Base-by-base conservation (phyloP, 129 eudicot genomes). In the Glebionis coronaria region DNA sequence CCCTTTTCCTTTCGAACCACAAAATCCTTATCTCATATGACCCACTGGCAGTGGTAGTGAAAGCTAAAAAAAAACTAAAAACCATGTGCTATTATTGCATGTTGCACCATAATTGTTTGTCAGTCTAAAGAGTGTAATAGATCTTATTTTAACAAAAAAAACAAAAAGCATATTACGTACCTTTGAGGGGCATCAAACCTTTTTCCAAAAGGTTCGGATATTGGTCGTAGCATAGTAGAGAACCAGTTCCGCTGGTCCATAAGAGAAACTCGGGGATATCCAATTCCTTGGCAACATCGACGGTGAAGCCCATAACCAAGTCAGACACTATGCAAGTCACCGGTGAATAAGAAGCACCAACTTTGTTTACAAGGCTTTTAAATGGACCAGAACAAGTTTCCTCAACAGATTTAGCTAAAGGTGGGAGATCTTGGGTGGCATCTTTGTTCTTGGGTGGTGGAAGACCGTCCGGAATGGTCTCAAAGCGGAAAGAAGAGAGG, bases 381-480 rank as follows among this genome's bases (percentile, higher is more conserved):
- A 81, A 81, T 12, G 79, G 76, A 25, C 5, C 76, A 31, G 49
- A 38, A 11, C 56, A 49, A 29, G 44, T 61, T 23, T 68, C 77
- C 5, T 57, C 60, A 12, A 61, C 0, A 47, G 82, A 56, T 11
- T 70, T 59, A 9, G 67, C 56, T 31, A 81, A 31, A 62, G 79
- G 9, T 0, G 71, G 27, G 31, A 77, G 44, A 5, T 73, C 79
- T 72, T 77, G 82, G 28, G 82, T 49, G 63, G 73, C 82, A 29
- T 77, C 79, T 0, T 35, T 59, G 62, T 73, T 68, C 25, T 79
- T 44, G 2, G 73, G 62, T 2, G 56, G 55, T n/a, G 82, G 80
- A 11, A 78, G 73, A 16, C 87, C 87, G 4, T 82, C 87, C 1
- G 83, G 79, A 29, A 82, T 75, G 19, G 83, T 69, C 44, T 78